Evolutionary conservation across 2,329 filamentous ascomycete species (phyloP).

Genomic region (Aureobasidium subglaciale): DNA sequence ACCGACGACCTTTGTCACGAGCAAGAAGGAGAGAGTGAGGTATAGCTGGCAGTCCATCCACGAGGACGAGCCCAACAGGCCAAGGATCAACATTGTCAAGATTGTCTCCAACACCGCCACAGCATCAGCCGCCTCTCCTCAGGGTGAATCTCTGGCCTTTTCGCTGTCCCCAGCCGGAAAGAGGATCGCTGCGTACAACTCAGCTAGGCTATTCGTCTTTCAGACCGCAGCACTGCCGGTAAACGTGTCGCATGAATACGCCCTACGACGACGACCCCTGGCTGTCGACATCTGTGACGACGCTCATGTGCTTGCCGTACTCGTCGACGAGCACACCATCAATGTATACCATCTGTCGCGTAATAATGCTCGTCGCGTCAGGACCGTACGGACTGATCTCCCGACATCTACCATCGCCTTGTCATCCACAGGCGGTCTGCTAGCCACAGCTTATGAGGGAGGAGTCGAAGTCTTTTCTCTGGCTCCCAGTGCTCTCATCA

Average conservation of each 20-base stretch:
- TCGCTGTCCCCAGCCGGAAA: conserved; percentile 68
- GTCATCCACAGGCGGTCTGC: conserved; percentile 69
- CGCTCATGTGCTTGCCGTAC: conserved; percentile 65
- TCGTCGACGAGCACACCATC: conserved; percentile 75
- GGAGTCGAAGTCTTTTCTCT: conserved; percentile 80
- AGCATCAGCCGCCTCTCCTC: conserved; percentile 58
- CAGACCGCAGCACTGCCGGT: conserved; percentile 56
- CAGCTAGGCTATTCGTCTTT: conserved; percentile 73
- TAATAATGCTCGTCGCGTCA: conserved; percentile 55
- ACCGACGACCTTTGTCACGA: conserved; percentile 17
- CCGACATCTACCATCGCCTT: conserved; percentile 70
- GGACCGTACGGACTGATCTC: conserved; percentile 70
- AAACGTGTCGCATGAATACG: conserved; percentile 62
- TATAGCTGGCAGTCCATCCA: conserved; percentile 33
- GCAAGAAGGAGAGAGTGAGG: conserved; percentile 27
- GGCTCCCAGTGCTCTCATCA: conserved; percentile 46
- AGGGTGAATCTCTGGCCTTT: conserved; percentile 72
- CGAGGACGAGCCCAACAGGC: conserved; percentile 31
- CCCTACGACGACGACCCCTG: conserved; percentile 67
- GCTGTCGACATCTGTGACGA: conserved; percentile 74
- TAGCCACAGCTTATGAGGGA: conserved; percentile 81
- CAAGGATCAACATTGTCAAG: conserved; percentile 53
- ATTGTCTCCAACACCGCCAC: conserved; percentile 78
- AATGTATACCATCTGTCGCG: conserved; percentile 68
- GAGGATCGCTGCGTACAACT: conserved; percentile 73